phyloP scores from a whole-genome alignment of 306 rosid genomes.

The Begonia masoniana region DNA sequence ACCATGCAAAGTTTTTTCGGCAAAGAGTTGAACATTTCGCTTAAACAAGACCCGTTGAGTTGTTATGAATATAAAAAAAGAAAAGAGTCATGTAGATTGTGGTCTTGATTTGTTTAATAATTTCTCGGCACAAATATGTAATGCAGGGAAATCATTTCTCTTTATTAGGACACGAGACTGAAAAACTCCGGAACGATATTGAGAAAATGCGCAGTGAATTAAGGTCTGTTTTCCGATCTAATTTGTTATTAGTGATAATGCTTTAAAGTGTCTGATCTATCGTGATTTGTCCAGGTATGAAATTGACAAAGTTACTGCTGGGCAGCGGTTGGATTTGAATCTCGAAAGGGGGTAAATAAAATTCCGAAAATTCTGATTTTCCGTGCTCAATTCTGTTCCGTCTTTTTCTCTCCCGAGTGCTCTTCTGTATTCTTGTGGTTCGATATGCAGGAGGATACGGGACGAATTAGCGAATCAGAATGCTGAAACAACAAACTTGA shows the following conservation, averaged over 20 bases:
- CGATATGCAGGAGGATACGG: conserved; percentile 65
- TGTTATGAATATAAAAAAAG: neutral
- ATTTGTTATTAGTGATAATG: neutral
- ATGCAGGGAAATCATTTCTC: conserved; percentile 92
- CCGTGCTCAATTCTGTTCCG: no score
- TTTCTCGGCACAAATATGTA: conserved; percentile 3
- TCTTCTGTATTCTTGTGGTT: conserved; percentile 4
- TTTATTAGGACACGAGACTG: conserved; percentile 81
- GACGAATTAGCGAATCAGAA: conserved; percentile 80
- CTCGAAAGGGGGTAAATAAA: conserved; percentile 76
- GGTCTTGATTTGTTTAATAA: conserved; percentile 7
- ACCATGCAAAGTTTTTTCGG: no score
- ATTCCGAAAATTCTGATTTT: neutral
- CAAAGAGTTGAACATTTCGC: no score
- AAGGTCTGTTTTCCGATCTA: conserved; percentile 29
- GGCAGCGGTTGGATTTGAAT: conserved; percentile 91
- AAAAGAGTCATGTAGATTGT: conserved; percentile 6
- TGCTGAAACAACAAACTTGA: conserved; percentile 73
- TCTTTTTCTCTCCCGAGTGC: neutral
- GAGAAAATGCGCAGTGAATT: conserved; percentile 94
- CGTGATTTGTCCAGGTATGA: conserved; percentile 51
- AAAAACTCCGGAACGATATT: conserved; percentile 73
- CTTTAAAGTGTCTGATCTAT: conserved; percentile 9
- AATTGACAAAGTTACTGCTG: conserved; percentile 88
- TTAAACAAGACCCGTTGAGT: neutral